phyloP scores from a whole-genome alignment of 2,329 filamentous ascomycete genomes.

The Cercospora nicotianae region DNA sequence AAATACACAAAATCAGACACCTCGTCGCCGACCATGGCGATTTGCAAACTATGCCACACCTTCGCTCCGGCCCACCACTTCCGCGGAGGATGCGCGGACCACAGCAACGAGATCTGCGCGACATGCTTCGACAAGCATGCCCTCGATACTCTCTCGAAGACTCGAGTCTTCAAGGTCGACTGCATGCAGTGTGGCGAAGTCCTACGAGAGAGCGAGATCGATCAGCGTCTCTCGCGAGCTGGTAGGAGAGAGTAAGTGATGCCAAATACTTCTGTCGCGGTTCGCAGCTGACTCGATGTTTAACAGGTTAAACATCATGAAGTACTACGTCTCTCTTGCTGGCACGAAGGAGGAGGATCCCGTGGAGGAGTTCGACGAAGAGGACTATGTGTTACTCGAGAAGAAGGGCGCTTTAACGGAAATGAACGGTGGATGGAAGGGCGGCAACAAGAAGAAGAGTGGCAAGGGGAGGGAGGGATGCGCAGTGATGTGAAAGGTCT shows the following conservation, averaged over 20 bases:
- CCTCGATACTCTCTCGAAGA: background rate
- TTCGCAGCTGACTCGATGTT: accelerated
- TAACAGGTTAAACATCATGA: background rate
- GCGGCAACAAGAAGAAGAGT: background rate
- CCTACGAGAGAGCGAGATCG: background rate
- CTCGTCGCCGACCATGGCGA: too few relatives aligned
- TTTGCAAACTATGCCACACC: background rate
- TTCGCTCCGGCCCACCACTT: background rate
- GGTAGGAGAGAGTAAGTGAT: background rate
- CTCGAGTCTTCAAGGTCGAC: background rate
- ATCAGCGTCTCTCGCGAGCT: background rate
- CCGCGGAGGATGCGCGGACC: background rate
- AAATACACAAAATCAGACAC: too few relatives aligned
- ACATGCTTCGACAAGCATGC: background rate
- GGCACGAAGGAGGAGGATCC: background rate
- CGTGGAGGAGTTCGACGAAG: background rate
- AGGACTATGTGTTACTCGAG: background rate
- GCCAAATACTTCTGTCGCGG: background rate
- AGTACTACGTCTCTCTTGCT: background rate
- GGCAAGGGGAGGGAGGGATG: background rate
- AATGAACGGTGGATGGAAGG: background rate
- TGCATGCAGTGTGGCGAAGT: background rate
- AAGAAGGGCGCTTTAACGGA: background rate
- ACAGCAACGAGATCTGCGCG: background rate
- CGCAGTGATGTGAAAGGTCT: background rate